Evolutionary conservation across 768 basidiomycete genomes (phyloP).

Genomic region (Tylopilus subfusipes): DNA sequence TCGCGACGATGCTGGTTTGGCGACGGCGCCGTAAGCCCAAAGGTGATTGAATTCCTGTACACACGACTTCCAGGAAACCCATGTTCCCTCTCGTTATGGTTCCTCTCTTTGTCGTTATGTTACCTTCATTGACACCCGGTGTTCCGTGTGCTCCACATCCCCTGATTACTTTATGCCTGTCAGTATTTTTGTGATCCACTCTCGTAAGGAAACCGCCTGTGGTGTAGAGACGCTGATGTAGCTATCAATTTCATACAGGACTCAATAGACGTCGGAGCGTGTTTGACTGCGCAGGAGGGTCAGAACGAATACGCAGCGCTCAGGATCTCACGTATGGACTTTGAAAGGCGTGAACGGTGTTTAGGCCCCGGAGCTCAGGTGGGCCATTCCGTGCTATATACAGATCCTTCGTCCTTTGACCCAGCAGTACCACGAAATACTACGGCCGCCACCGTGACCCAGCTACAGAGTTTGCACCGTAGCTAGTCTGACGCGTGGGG

Average conservation of each 20-base stretch:
- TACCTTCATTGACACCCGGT: background rate
- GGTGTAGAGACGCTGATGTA: conserved; percentile 6
- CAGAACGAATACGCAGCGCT: background rate
- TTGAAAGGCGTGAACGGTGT: background rate
- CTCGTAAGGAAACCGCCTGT: background rate
- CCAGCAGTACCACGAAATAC: too few relatives aligned
- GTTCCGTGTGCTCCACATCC: conserved; percentile 7
- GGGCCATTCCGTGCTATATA: background rate
- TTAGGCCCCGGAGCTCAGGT: too few relatives aligned
- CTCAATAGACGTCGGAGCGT: background rate
- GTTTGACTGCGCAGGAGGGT: background rate
- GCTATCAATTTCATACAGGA: background rate
- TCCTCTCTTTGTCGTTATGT: conserved; percentile 2
- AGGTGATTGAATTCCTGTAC: background rate
- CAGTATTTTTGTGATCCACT: conserved; percentile 10
- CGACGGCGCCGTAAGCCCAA: conserved; percentile 6
- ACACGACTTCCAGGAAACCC: background rate
- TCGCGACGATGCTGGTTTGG: conserved; percentile 27
- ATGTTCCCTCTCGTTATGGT: background rate
- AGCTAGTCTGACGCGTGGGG: background rate
- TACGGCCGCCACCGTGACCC: too few relatives aligned
- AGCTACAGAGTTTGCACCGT: background rate
- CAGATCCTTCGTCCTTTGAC: too few relatives aligned
- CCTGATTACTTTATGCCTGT: conserved; percentile 10
- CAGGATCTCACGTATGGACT: background rate